Evolutionary conservation across 805 yeast genomes (phyloP).

Genomic region (Starmera caribaea): DNA sequence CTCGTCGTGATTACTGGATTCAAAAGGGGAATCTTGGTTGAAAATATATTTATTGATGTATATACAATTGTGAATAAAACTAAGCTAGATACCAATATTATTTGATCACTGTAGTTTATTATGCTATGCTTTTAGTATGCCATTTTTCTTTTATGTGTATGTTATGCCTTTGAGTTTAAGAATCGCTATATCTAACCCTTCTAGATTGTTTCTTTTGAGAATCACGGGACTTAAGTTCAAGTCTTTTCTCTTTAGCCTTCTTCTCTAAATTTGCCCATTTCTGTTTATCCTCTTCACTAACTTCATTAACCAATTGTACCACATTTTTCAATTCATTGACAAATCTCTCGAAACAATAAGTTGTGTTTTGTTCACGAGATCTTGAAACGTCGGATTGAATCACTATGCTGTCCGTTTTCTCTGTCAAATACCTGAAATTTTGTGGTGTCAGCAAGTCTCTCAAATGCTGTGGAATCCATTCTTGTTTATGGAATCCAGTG

Average conservation of each 20-base stretch:
- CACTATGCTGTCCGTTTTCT: conserved; percentile 37
- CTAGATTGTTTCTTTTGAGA: conserved; percentile 30
- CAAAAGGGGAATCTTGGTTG: conserved; percentile 20
- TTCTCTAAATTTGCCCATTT: conserved; percentile 39
- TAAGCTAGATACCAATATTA: no score
- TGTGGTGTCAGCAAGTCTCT: conserved; percentile 28
- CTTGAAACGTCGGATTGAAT: conserved; percentile 54
- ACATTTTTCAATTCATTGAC: conserved; percentile 37
- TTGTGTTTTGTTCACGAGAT: conserved; percentile 46
- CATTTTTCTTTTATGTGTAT: no score
- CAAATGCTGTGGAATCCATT: conserved; percentile 54
- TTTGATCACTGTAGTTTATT: no score
- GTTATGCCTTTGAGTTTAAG: no score
- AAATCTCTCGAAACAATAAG: conserved; percentile 52
- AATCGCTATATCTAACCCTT: conserved; percentile 3
- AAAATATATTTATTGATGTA: no score
- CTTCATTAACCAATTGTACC: conserved; percentile 39
- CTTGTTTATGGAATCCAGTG: conserved; percentile 32
- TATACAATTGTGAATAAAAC: no score
- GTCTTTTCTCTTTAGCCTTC: conserved; percentile 24
- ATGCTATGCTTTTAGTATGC: no score
- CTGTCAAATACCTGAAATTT: conserved; percentile 42
- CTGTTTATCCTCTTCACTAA: conserved; percentile 31
- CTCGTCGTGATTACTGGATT: conserved; percentile 28
- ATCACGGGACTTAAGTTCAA: conserved; percentile 25